Conservation (phyloP, 495 filamentous ascomycete species). For the Cairneyella variabilis region DNA sequence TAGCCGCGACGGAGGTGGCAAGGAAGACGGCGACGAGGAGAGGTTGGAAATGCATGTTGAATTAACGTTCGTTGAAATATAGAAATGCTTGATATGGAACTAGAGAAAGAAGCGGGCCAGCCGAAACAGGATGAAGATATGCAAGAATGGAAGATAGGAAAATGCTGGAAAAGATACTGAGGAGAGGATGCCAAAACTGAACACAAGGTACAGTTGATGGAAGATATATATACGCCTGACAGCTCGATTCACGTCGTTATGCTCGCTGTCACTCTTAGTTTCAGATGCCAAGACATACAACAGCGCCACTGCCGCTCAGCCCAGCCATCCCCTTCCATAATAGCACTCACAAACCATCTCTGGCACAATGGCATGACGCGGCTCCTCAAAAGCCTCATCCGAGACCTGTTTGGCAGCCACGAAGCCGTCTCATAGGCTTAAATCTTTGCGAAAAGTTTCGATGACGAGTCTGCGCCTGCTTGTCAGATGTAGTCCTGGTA, state of each 20-base stretch:
- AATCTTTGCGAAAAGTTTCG: not conserved
- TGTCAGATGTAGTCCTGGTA: too few species aligned
- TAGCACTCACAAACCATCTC: not conserved
- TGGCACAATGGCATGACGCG: too few species aligned
- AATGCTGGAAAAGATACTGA: not conserved
- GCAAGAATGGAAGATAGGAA: not conserved
- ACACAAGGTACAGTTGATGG: not conserved
- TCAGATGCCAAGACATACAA: not conserved
- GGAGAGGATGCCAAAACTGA: not conserved
- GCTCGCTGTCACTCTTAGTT: not conserved
- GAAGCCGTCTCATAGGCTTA: not conserved
- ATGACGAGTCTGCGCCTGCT: not conserved
- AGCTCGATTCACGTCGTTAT: too few species aligned
- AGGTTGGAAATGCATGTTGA: conserved; percentile 11
- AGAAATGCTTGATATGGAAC: not conserved
- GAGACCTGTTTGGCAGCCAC: too few species aligned
- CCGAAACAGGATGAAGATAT: not conserved
- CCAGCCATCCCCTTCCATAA: not conserved
- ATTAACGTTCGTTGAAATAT: not conserved
- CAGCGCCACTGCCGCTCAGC: not conserved
- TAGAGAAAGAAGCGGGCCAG: conserved; percentile 6
- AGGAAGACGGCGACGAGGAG: conserved; percentile 10
- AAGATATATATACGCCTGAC: not conserved
- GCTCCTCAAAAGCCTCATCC: too few species aligned
- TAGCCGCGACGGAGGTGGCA: conserved; percentile 7